These are phyloP conservation scores for Kondoa malvinella DNA, from an alignment of 768 basidiomycete species.

Conservation along the genomic window DNA sequence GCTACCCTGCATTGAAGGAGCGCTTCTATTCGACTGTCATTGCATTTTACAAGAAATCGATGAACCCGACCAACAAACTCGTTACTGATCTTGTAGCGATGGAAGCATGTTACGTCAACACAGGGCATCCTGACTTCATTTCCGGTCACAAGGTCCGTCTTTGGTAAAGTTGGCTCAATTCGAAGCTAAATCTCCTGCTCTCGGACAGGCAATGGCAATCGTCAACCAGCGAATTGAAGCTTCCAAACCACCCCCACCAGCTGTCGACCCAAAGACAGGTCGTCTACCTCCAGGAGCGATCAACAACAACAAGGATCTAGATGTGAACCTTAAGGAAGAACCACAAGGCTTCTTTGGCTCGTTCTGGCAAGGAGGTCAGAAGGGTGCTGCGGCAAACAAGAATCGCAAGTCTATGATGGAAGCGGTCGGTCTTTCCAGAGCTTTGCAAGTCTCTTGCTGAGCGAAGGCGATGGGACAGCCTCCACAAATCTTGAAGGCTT, in stretches of 20 bases:
- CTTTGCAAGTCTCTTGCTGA: background rate
- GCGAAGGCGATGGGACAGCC: conserved; percentile 37
- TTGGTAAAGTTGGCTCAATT: background rate
- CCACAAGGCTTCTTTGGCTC: conserved; percentile 85
- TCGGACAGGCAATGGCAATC: conserved; percentile 56
- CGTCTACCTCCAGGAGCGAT: conserved; percentile 47
- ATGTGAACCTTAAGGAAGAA: conserved; percentile 73
- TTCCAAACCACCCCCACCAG: conserved; percentile 49
- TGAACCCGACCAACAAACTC: conserved; percentile 87
- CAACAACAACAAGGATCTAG: conserved; percentile 89
- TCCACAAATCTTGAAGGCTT: conserved; percentile 70
- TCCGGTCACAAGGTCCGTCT: conserved; percentile 57
- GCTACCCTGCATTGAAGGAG: conserved; percentile 89
- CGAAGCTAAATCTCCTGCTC: background rate
- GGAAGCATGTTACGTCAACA: conserved; percentile 99
- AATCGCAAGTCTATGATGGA: conserved; percentile 43
- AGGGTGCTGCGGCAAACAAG: conserved; percentile 28
- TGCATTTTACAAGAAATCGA: conserved; percentile 85
- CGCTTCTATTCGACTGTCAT: conserved; percentile 92
- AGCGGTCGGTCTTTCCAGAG: conserved; percentile 34
- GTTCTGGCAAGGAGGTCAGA: conserved; percentile 55
- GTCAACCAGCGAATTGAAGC: conserved; percentile 58
- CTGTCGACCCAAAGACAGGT: conserved; percentile 53
- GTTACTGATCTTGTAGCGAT: conserved; percentile 89
- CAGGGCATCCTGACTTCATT: conserved; percentile 96